phyloP scores from a whole-genome alignment of 495 filamentous ascomycete species.

The Xylaria venustula region DNA sequence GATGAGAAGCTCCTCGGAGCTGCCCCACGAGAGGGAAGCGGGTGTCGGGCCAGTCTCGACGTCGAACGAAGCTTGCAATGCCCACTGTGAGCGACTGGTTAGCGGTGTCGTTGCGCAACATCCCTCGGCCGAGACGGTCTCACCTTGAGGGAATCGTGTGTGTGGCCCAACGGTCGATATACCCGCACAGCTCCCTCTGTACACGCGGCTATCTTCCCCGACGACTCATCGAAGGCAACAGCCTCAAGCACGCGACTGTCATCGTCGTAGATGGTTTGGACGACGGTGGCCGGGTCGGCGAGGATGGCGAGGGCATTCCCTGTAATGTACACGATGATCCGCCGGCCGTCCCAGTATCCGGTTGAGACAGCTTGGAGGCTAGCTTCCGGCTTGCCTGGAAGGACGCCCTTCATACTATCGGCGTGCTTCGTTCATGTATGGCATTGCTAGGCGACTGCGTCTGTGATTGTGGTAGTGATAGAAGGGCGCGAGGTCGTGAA shows the following conservation, averaged over 20 bases:
- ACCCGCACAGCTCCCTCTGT: constrained; percentile 65
- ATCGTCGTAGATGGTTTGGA: constrained; percentile 91
- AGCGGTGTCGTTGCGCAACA: neutral
- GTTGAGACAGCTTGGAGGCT: constrained; percentile 87
- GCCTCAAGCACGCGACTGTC: constrained; percentile 68
- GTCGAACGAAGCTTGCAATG: constrained; percentile 43
- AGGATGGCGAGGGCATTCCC: constrained; percentile 85
- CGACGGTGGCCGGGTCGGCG: constrained; percentile 65
- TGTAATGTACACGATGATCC: constrained; percentile 89
- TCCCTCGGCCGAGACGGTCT: neutral
- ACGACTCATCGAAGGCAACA: constrained; percentile 72
- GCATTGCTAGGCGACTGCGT: constrained; percentile 23
- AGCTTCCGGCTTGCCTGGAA: constrained; percentile 87
- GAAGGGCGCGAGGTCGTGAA: neutral
- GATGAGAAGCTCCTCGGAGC: constrained; percentile 75
- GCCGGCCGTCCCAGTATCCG: constrained; percentile 75
- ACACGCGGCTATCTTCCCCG: constrained; percentile 82
- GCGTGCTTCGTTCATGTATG: constrained; percentile 18
- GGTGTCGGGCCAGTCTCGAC: constrained; percentile 46
- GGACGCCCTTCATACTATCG: constrained; percentile 68
- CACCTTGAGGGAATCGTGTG: constrained; percentile 68
- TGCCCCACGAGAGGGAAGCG: constrained; percentile 81
- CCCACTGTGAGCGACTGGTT: constrained; percentile 45
- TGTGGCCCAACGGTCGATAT: constrained; percentile 73
- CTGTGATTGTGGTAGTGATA: neutral